These are phyloP conservation scores for Globisporangium acanthophoron DNA, from an alignment of 352 stramenopile species.

Conservation along the genomic window DNA sequence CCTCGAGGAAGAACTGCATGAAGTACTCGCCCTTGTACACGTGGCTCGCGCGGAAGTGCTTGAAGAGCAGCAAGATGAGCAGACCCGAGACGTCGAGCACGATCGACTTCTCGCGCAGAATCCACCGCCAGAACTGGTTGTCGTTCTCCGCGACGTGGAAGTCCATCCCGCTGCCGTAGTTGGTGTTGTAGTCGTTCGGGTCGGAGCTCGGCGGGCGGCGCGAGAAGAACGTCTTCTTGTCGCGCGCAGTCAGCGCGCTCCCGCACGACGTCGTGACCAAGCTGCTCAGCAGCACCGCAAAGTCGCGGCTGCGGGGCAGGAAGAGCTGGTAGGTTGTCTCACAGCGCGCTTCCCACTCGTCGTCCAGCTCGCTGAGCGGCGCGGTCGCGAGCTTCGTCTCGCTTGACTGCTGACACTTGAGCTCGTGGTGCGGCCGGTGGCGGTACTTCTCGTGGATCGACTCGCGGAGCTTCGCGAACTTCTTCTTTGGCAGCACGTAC, in stretches of 20 bases:
- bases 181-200: constrained; percentile 15
- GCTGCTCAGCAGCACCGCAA: constrained; percentile 60
- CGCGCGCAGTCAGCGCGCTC: constrained; percentile 56
- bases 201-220: constrained; percentile 47
- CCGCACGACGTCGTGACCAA: constrained; percentile 62
- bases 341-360: constrained; percentile 68
- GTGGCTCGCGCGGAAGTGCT: constrained; percentile 72
- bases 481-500: constrained; percentile 69
- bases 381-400: constrained; percentile 40
- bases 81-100: constrained; percentile 68
- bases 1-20: constrained; percentile 77
- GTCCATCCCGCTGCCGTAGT: constrained; percentile 27
- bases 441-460: constrained; percentile 71
- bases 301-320: constrained; percentile 64
- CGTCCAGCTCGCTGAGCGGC: constrained; percentile 44
- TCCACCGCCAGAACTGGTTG: constrained; percentile 77
- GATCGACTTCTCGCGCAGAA: constrained; percentile 74
- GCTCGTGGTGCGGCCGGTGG: constrained; percentile 54
- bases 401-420: constrained; percentile 36
- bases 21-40: constrained; percentile 76
- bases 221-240: constrained; percentile 81
- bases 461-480: constrained; percentile 56
- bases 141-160: constrained; percentile 41
- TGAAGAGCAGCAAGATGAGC: constrained; percentile 64
- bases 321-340: constrained; percentile 71